phyloP scores from a whole-genome alignment of 805 yeast species.

The Maudiozyma serrabonitensis region DNA sequence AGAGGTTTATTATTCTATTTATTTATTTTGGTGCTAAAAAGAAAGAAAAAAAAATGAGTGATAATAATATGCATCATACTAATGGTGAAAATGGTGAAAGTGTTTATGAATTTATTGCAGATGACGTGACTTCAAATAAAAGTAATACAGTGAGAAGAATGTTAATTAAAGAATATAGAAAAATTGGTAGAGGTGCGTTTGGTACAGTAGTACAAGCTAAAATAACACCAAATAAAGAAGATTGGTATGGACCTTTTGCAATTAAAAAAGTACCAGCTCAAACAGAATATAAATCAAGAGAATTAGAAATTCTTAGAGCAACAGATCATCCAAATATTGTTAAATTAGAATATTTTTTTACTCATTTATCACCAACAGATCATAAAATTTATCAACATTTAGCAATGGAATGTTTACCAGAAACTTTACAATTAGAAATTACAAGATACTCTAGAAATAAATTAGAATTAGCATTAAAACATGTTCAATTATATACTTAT shows the following conservation, averaged over 20 bases:
- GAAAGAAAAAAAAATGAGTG: background rate
- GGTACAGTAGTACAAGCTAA: conserved; percentile 78
- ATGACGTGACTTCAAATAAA: conserved; percentile 54
- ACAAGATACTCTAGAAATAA: conserved; percentile 54
- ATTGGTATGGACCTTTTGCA: conserved; percentile 75
- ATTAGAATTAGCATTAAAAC: conserved; percentile 57
- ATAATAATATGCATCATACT: background rate
- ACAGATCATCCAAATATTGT: conserved; percentile 78
- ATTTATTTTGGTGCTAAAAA: too few species aligned
- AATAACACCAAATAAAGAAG: conserved; percentile 32
- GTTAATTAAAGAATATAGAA: conserved; percentile 61
- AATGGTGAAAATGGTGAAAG: conserved; percentile 1
- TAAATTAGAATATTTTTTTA: conserved; percentile 57
- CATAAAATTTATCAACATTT: conserved; percentile 65
- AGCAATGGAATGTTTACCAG: conserved; percentile 84
- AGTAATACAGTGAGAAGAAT: conserved; percentile 46
- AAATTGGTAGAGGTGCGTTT: conserved; percentile 80
- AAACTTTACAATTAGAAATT: conserved; percentile 66
- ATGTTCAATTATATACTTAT: conserved; percentile 66
- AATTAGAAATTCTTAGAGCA: conserved; percentile 62
- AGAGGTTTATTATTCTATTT: too few species aligned
- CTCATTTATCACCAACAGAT: conserved; percentile 53
- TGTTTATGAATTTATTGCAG: conserved; percentile 38
- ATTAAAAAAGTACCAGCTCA: conserved; percentile 81
- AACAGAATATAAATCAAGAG: conserved; percentile 77